A percentile compares a stretch with the other conserved stretches of the same genome.
phyloP scores from a whole-genome alignment of 257 asterid genomes.

The Solanum tarapatanum region DNA sequence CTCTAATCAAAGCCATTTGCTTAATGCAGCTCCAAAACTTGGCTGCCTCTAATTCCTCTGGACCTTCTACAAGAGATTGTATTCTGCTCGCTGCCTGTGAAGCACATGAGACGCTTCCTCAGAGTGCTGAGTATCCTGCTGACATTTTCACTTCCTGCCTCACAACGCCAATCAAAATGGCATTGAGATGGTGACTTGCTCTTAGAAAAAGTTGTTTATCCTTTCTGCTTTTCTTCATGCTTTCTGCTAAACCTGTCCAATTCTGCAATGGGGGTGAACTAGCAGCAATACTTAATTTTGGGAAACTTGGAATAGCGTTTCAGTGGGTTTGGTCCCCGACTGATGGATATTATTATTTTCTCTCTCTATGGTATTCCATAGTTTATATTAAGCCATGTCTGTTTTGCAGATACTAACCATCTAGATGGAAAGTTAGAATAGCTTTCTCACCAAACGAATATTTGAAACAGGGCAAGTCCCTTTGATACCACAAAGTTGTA shows the following conservation, averaged over 20 bases:
- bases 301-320: neutral
- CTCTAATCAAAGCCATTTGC: neutral
- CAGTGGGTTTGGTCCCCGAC: neutral
- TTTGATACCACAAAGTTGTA: neutral
- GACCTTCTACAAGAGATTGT: constrained; percentile 39
- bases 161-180: constrained; percentile 97
- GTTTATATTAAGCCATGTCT: neutral
- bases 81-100: constrained; percentile 93
- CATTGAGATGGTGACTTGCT: constrained; percentile 69
- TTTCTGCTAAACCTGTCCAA: neutral
- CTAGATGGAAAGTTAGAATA: neutral
- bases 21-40: constrained; percentile 63
- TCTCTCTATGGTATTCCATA: neutral
- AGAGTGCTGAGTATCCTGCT: constrained; percentile 92
- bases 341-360: neutral
- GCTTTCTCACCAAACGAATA: neutral
- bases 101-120: constrained; percentile 81
- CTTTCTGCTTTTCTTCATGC: neutral
- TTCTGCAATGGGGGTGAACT: neutral
- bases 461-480: neutral
- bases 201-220: neutral
- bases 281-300: neutral
- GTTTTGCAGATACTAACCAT: neutral
- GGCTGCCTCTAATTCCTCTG: constrained; percentile 46
- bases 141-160: constrained; percentile 96